phyloP scores from a whole-genome alignment of 768 basidiomycete species.

The Boletellus ananas region DNA sequence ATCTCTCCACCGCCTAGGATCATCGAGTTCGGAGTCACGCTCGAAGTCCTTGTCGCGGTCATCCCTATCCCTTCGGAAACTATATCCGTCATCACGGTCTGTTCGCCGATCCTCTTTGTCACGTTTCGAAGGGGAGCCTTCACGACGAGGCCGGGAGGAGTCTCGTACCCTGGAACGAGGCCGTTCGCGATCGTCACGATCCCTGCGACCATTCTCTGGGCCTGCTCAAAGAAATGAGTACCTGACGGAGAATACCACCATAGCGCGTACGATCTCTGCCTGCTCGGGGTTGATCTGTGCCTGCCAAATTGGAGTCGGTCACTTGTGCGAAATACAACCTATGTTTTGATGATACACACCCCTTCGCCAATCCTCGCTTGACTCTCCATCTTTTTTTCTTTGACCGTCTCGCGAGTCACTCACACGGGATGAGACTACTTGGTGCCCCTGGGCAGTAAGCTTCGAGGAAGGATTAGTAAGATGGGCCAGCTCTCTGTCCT shows the following conservation, averaged over 20 bases:
- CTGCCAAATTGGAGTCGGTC: constrained; percentile 25
- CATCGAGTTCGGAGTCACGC: constrained; percentile 55
- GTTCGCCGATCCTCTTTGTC: constrained; percentile 41
- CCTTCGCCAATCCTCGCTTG: constrained; percentile 82
- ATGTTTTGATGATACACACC: constrained; percentile 41
- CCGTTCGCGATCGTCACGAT: constrained; percentile 59
- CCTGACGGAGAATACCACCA: not conserved
- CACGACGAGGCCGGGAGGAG: constrained; percentile 57
- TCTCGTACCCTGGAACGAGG: constrained; percentile 64
- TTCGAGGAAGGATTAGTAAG: constrained; percentile 43
- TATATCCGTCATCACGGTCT: constrained; percentile 30
- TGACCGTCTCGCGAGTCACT: constrained; percentile 55
- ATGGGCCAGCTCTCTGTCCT: constrained; percentile 68
- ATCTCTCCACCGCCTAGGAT: constrained; percentile 75
- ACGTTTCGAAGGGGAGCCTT: constrained; percentile 50
- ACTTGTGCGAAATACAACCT: not conserved
- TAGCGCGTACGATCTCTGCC: constrained; percentile 54
- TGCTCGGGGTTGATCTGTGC: constrained; percentile 47
- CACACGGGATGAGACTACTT: constrained; percentile 44
- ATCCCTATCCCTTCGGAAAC: constrained; percentile 29
- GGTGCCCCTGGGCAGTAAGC: constrained; percentile 33
- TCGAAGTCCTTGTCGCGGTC: constrained; percentile 43
- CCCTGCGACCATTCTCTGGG: constrained; percentile 51
- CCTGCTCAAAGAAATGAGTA: constrained; percentile 33
- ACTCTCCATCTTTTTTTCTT: constrained; percentile 70